These are phyloP conservation scores for Boletales sp. DNA, from an alignment of 768 basidiomycete genomes.

Conservation along the genomic window DNA sequence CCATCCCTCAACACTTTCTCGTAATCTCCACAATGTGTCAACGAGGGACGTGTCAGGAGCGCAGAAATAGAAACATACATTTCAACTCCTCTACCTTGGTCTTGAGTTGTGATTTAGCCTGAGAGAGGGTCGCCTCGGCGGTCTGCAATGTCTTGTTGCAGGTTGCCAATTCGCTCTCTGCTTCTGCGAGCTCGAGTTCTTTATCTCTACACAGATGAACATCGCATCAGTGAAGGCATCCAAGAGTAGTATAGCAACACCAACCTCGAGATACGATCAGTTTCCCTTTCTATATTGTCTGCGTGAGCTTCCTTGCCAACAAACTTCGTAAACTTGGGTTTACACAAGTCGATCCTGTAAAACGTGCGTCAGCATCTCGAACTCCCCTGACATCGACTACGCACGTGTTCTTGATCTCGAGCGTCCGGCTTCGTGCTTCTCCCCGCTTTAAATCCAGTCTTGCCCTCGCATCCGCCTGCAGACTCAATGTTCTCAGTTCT, in stretches of 20 bases:
- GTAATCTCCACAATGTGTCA: constrained; percentile 13
- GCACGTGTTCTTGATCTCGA: constrained; percentile 67
- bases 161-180: constrained; percentile 30
- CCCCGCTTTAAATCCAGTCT: constrained; percentile 69
- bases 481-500: constrained; percentile 67
- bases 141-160: constrained; percentile 59
- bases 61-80: constrained; percentile 35
- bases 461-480: constrained; percentile 80
- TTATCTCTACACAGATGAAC: constrained; percentile 47
- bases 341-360: constrained; percentile 59
- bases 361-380: constrained; percentile 3
- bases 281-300: constrained; percentile 71
- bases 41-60: not conserved
- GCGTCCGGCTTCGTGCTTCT: constrained; percentile 61
- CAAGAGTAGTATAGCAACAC: constrained; percentile 19
- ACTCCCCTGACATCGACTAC: constrained; percentile 21
- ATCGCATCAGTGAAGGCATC: not conserved
- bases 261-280: constrained; percentile 57
- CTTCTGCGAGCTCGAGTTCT: constrained; percentile 52
- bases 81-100: constrained; percentile 60
- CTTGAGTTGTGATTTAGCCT: constrained; percentile 57
- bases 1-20: constrained; percentile 46
- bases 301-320: constrained; percentile 55
- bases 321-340: constrained; percentile 59
- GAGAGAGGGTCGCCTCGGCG: constrained; percentile 58